Conservation (phyloP, 768 basidiomycete species). For the Mycena polygramma region DNA sequence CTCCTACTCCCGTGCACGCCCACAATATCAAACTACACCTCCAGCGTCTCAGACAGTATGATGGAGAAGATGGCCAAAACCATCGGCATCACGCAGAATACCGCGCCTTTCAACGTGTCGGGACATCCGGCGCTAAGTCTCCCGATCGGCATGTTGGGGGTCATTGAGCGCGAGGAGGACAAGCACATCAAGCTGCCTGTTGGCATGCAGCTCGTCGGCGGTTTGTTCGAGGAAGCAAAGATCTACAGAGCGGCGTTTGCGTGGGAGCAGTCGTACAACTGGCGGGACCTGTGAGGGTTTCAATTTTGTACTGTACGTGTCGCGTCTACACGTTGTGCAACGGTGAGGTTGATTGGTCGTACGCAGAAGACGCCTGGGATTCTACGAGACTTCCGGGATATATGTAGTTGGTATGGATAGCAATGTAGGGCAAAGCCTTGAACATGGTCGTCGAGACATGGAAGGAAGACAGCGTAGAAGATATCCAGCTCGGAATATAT, state of each 20-base stretch:
- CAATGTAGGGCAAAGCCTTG: too few species aligned
- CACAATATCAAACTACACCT: slow-evolving; percentile 49
- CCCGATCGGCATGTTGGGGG: slow-evolving; percentile 54
- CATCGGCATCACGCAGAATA: slow-evolving; percentile 46
- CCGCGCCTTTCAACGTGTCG: slow-evolving; percentile 47
- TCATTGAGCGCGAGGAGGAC: slow-evolving; percentile 45
- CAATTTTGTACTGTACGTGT: too few species aligned
- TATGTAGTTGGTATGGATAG: neutral
- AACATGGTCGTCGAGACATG: slow-evolving; percentile 23
- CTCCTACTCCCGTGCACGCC: slow-evolving; percentile 54
- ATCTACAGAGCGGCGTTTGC: slow-evolving; percentile 43
- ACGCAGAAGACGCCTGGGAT: slow-evolving; percentile 29
- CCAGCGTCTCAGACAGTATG: slow-evolving; percentile 40
- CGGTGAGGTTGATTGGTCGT: neutral
- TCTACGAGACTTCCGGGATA: slow-evolving; percentile 9
- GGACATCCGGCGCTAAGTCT: slow-evolving; percentile 60
- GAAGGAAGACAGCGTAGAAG: neutral
- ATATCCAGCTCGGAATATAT: neutral
- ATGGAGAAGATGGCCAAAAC: slow-evolving; percentile 47
- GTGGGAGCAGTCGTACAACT: slow-evolving; percentile 44
- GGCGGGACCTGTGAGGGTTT: slow-evolving; percentile 25
- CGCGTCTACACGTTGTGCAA: neutral
- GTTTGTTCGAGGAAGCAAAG: slow-evolving; percentile 56
- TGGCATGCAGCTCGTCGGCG: slow-evolving; percentile 58
- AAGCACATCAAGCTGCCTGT: slow-evolving; percentile 54